Evolutionary conservation across 306 rosid genomes (phyloP).

Genomic region (Malus asiatica): DNA sequence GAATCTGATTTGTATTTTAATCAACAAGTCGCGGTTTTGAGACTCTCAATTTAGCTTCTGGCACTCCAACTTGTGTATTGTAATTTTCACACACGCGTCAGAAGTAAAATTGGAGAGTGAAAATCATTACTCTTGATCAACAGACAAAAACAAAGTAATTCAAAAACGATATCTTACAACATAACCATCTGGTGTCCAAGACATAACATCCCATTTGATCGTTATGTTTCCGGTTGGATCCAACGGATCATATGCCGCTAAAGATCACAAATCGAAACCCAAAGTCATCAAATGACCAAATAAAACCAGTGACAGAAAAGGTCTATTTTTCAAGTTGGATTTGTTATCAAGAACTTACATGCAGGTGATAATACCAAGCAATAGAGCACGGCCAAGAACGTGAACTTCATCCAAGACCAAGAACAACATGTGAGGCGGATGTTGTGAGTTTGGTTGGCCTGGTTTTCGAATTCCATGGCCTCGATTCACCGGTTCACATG

Average conservation of each 20-base stretch:
- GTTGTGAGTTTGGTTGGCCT: neutral
- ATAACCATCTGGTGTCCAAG: conserved; percentile 34
- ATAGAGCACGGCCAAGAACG: conserved; percentile 29
- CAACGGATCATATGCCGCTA: conserved; percentile 57
- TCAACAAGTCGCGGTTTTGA: neutral
- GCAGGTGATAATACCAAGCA: conserved; percentile 33
- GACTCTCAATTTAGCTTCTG: neutral
- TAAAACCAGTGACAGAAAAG: neutral
- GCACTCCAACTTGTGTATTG: neutral
- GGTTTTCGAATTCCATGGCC: neutral
- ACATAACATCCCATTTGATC: conserved; percentile 31
- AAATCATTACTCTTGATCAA: neutral
- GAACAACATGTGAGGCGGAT: neutral
- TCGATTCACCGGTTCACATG: neutral
- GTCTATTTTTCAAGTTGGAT: neutral
- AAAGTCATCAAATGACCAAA: neutral
- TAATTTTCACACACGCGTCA: neutral
- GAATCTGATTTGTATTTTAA: neutral
- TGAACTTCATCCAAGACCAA: neutral
- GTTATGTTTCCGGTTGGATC: conserved; percentile 29
- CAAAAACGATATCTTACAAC: conserved; percentile 1
- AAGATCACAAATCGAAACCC: neutral
- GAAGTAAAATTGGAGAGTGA: neutral
- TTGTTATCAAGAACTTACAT: conserved; percentile 20
- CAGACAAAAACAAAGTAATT: neutral